Base-by-base conservation (phyloP, 2,329 filamentous ascomycete species). In the Fusarium sp. region DNA sequence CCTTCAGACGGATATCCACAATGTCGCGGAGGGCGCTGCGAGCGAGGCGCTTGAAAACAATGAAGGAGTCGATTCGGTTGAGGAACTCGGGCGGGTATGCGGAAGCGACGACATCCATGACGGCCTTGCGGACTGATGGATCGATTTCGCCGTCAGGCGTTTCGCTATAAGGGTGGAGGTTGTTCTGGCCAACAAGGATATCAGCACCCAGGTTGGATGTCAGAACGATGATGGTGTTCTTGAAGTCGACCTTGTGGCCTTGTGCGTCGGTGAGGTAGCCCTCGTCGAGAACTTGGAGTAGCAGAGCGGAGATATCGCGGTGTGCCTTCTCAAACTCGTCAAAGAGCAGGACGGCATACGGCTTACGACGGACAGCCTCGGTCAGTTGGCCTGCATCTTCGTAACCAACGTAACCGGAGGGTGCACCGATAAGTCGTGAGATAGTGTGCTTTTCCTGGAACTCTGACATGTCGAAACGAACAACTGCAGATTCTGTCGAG, bases 271-370 rank as follows among this genome's bases (percentile, higher is more conserved):
- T 98, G 49, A 99, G 86, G 82, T 96, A 97, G 4, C 96, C 96
- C 78, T 98, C 96, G 75, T 98, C 96, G 1, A 99, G 87, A 0
- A 98, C 95, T 78, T 98, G 96, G 6, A 99, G 87, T 6, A 99
- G 86, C 4, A 99, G 84, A 1, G 94, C 91, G 0, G 93, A 96
- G 69, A 98, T 97, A 73, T 99, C 96, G 54, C 93, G 90, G 76
- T 98, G 96, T 0, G 95, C 96, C 78, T 99, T 98, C 77, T 99
- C 96, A 72, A 97, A 98, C 77, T 98, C 96, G 77, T 99, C 96
- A 72, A 99, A 97, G 3, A 99, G 85, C 0, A 99, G 85, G 1
- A 99, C 93, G 0, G 95, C 94, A 72, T 98, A 98, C 0, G 96
- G 96, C 78, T 98, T 98, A 62, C 96, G 88, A 57, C 96, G 88